Evolutionary conservation across 83 land plant species (phyloP), one percentile per base, ranked within the genome.

Genomic region (Thuja plicata): DNA sequence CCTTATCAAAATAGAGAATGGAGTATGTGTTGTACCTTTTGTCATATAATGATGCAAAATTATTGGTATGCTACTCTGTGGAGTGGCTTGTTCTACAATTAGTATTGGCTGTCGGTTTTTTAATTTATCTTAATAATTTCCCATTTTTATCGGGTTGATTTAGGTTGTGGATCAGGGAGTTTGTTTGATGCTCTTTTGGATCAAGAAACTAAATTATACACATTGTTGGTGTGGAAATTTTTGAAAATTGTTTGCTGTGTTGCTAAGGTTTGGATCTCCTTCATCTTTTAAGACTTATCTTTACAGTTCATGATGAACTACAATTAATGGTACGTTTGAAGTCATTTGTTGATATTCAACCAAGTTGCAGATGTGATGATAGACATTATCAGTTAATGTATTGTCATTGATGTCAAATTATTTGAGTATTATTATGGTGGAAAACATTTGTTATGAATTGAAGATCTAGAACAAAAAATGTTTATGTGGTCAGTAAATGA

Each of bases 121-220:
- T 24, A 55, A 88, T 83, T 16, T 62, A 87, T 80, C 7, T 82
- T 55, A n/a, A 71, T 41, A 32, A 5, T 37, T 21, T 83, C 30
- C 84, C 30, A 73, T 89, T 80, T 41, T 88, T 70, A 52, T 74
- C 92, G 97, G 99, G 94, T 98, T 83, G 99, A 98, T 89, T 92
- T 97, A 89, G 99, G 99, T 82, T 98, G 99, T 89, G 99, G 99
- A 17, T 98, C 99, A 74, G 99, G 99, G 43, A 98, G 99, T 88
- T 91, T 98, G 35, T 88, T 98, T 90, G 96, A 96, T 86, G 90
- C 94, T 40, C 89, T 98, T 46, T 52, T 98, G 19, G 94, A 94
- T n/a, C 94, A 92, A 57, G 86, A 91, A 48, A 96, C 92, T 27
- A 84, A 92, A 46, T 91, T 98, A 90, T 92, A 82, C 94, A 94